Evolutionary conservation across 306 rosid species (phyloP).

Genomic region (Psophocarpus tetragonolobus): DNA sequence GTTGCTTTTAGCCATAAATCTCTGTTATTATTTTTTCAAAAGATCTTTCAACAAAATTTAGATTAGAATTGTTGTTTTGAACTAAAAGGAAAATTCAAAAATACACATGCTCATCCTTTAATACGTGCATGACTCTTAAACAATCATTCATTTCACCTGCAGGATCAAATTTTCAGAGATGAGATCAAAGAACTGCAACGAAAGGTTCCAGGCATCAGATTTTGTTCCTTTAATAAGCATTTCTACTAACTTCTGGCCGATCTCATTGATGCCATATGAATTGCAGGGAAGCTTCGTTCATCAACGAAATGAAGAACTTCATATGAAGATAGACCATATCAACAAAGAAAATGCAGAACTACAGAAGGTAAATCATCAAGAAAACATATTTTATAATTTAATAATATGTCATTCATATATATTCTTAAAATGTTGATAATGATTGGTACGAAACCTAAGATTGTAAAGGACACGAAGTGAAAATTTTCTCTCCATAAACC

Average conservation of each 20-base stretch:
- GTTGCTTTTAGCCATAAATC: no score
- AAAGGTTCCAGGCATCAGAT: slow-evolving; percentile 41
- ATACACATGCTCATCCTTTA: background rate
- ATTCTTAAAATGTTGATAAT: background rate
- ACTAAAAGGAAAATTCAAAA: background rate
- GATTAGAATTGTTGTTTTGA: background rate
- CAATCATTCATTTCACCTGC: slow-evolving; percentile 31
- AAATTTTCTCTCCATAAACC: background rate
- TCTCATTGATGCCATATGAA: slow-evolving; percentile 14
- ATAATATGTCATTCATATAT: background rate
- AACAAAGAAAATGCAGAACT: slow-evolving; percentile 53
- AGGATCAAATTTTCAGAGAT: slow-evolving; percentile 55
- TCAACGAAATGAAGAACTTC: slow-evolving; percentile 49
- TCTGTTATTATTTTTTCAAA: no score
- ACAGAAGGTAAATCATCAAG: slow-evolving; percentile 44
- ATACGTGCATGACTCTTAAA: slow-evolving; percentile 14
- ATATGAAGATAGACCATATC: slow-evolving; percentile 41
- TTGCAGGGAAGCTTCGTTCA: slow-evolving; percentile 53
- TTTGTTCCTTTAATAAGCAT: slow-evolving; percentile 13
- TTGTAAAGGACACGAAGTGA: background rate
- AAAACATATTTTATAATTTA: background rate
- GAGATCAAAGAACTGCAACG: slow-evolving; percentile 52
- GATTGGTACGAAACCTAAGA: background rate
- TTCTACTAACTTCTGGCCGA: background rate
- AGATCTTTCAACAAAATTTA: background rate